These are phyloP conservation scores for Podila epicladia DNA, from an alignment of 192 early-diverging fungal genomes.

Conservation along the genomic window DNA sequence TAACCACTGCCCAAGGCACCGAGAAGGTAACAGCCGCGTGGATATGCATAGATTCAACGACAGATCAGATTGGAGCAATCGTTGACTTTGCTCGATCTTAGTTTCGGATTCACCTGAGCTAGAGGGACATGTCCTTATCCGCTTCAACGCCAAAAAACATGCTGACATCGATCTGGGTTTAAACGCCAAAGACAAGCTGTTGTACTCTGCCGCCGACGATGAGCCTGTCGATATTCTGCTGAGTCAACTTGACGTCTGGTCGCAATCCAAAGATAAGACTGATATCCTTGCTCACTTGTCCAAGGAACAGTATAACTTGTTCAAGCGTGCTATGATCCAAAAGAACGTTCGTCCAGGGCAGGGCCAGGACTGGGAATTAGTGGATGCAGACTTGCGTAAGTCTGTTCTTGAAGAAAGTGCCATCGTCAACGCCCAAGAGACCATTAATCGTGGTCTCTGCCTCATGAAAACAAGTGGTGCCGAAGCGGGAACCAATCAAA, in stretches of 20 bases:
- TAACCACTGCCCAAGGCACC: too few relatives aligned
- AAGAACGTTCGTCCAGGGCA: slow-evolving; percentile 10
- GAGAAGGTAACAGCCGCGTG: too few relatives aligned
- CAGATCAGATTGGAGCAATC: too few relatives aligned
- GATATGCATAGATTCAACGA: too few relatives aligned
- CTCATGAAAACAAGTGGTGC: too few relatives aligned
- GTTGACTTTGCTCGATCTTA: too few relatives aligned
- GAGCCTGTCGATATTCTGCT: slow-evolving; percentile 25
- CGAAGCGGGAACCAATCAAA: too few relatives aligned
- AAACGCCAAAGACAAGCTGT: background rate
- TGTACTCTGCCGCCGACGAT: background rate
- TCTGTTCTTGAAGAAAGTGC: slow-evolving; percentile 5
- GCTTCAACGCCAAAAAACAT: slow-evolving; percentile 48
- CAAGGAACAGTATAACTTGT: slow-evolving; percentile 19
- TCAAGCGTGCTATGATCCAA: slow-evolving; percentile 20
- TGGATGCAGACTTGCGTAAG: slow-evolving; percentile 29
- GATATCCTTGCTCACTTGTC: slow-evolving; percentile 36
- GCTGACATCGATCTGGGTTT: slow-evolving; percentile 18
- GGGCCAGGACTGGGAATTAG: slow-evolving; percentile 30
- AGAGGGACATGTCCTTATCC: slow-evolving; percentile 35
- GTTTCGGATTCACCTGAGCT: slow-evolving; percentile 31
- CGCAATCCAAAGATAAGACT: slow-evolving; percentile 18
- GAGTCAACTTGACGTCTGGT: slow-evolving; percentile 41
- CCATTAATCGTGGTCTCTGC: too few relatives aligned
- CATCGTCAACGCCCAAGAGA: too few relatives aligned